phyloP scores from a whole-genome alignment of 1,139 yeast species.

The Saccharomyces hybrid region DNA sequence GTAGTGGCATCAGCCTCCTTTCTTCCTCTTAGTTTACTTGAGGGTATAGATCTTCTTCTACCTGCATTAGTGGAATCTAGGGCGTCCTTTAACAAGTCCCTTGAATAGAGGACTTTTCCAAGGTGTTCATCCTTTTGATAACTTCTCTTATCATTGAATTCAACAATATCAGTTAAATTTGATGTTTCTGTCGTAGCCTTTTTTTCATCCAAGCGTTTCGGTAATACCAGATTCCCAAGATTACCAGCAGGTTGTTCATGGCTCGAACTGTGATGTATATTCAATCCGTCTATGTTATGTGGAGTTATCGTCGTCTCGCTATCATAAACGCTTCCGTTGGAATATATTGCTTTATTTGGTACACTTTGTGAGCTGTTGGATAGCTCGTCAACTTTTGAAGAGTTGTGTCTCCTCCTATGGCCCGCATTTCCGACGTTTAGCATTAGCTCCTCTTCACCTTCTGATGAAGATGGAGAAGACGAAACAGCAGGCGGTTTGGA shows the following conservation, averaged over 20 bases:
- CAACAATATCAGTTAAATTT: slow-evolving; percentile 6
- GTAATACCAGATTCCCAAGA: background rate
- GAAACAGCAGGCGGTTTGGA: slow-evolving; percentile 1
- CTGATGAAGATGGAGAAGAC: slow-evolving; percentile 1
- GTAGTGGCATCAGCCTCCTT: background rate
- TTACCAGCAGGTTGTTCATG: background rate
- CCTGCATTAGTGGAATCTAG: slow-evolving; percentile 2
- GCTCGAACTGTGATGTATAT: background rate
- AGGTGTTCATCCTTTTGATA: background rate
- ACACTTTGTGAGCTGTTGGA: slow-evolving; percentile 3
- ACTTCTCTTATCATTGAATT: slow-evolving; percentile 1
- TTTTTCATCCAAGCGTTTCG: slow-evolving; percentile 5
- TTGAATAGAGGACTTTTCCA: slow-evolving; percentile 4
- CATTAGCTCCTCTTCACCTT: slow-evolving; percentile 12
- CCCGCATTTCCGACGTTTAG: slow-evolving; percentile 12
- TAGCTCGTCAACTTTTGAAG: slow-evolving; percentile 1
- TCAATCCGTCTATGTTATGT: background rate
- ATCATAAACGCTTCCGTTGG: background rate
- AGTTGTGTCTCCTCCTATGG: slow-evolving; percentile 12
- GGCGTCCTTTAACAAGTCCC: slow-evolving; percentile 11
- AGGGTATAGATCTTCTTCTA: slow-evolving; percentile 4
- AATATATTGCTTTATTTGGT: background rate
- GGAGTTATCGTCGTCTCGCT: background rate
- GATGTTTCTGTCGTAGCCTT: slow-evolving; percentile 12
- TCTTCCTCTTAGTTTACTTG: background rate